Evolutionary conservation across 371 early-diverging fungal genomes (phyloP).

Genomic region (Lichtheimia ramosa): DNA sequence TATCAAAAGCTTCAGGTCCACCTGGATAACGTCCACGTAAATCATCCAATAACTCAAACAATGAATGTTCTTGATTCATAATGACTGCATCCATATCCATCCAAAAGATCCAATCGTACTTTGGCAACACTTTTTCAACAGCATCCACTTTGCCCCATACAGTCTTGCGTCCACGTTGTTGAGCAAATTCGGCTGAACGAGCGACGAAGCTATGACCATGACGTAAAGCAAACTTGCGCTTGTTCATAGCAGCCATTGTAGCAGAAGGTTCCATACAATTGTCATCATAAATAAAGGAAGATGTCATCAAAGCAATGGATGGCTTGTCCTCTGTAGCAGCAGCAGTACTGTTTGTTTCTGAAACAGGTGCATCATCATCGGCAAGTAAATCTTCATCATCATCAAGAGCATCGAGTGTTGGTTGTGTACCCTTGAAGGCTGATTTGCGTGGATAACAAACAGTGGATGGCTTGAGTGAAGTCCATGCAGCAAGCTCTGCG

Average conservation of each 20-base stretch:
- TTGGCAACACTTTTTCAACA: conserved; percentile 60
- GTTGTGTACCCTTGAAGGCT: conserved; percentile 5
- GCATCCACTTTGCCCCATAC: conserved; percentile 68
- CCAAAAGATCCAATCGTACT: conserved; percentile 72
- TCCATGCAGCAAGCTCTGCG: conserved; percentile 28
- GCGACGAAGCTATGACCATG: conserved; percentile 65
- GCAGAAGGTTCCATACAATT: conserved; percentile 68
- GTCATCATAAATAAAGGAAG: conserved; percentile 58
- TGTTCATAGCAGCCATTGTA: conserved; percentile 52
- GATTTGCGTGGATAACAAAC: conserved; percentile 23
- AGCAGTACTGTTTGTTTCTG: background rate
- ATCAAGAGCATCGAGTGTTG: conserved; percentile 17
- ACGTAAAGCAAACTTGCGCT: conserved; percentile 52
- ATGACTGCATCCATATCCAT: conserved; percentile 70
- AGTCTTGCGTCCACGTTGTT: conserved; percentile 49
- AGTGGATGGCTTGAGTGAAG: conserved; percentile 18
- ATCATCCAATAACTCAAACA: conserved; percentile 39
- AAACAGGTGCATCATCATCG: background rate
- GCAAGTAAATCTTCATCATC: conserved; percentile 7
- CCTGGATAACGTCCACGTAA: conserved; percentile 25
- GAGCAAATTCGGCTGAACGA: conserved; percentile 60
- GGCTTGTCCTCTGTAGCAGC: conserved; percentile 4
- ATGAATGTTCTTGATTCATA: conserved; percentile 42
- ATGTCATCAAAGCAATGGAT: conserved; percentile 55
- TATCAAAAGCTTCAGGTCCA: conserved; percentile 25